A percentile compares a stretch with the other conserved stretches of the same genome.
These are phyloP conservation scores for Allodekkera sacchari DNA, from an alignment of 805 yeast species.

Conservation along the genomic window DNA sequence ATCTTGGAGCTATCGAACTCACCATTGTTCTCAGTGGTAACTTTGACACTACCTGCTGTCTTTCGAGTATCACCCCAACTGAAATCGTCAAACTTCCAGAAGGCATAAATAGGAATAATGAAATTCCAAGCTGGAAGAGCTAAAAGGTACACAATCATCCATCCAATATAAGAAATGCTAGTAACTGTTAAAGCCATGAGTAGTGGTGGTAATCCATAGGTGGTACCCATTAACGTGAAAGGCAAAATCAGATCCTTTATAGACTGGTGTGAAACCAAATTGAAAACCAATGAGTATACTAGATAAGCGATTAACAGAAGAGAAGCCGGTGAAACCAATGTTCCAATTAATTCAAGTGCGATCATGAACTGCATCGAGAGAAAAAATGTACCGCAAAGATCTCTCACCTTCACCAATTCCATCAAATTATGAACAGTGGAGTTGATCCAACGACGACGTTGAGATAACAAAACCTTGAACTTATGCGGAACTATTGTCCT, in stretches of 20 bases:
- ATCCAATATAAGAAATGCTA: slow-evolving; percentile 58
- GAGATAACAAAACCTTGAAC: slow-evolving; percentile 74
- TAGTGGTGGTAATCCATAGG: slow-evolving; percentile 80
- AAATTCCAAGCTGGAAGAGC: slow-evolving; percentile 95
- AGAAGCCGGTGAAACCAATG: slow-evolving; percentile 84
- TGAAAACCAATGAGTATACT: slow-evolving; percentile 57
- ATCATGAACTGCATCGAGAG: slow-evolving; percentile 93
- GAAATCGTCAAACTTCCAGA: slow-evolving; percentile 93
- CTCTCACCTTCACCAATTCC: slow-evolving; percentile 78
- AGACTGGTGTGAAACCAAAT: slow-evolving; percentile 75
- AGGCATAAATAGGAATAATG: slow-evolving; percentile 77
- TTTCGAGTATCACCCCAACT: slow-evolving; percentile 94
- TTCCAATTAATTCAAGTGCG: slow-evolving; percentile 76
- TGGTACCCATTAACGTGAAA: slow-evolving; percentile 63
- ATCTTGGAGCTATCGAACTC: slow-evolving; percentile 87
- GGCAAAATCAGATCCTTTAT: too few relatives aligned
- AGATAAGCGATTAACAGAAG: slow-evolving; percentile 77
- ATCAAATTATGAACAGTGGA: slow-evolving; percentile 88
- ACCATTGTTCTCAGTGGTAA: slow-evolving; percentile 66
- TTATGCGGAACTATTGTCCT: slow-evolving; percentile 84
- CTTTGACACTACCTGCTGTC: slow-evolving; percentile 59
- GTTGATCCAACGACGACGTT: slow-evolving; percentile 95
- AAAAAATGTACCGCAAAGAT: slow-evolving; percentile 89
- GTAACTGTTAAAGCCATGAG: slow-evolving; percentile 77
- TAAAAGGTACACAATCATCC: slow-evolving; percentile 69